Evolutionary conservation across 129 eudicot genomes (phyloP), one percentile per base, ranked within the genome.

Genomic region (Pseudognaphalium luteoalbum): DNA sequence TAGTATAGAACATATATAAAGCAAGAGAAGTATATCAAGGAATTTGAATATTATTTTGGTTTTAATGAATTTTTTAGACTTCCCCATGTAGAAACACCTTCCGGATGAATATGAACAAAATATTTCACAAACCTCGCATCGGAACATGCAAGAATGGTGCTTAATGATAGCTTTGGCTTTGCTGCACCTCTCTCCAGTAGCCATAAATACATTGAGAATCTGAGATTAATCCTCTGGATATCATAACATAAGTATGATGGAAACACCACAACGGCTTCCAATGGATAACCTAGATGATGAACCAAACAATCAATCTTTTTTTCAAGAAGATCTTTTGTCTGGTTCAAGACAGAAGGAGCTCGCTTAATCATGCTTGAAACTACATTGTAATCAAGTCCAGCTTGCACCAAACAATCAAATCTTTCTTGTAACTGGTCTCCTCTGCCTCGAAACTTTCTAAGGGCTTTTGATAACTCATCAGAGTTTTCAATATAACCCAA

Each of bases 381-480:
- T 29, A 74, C 83, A 1, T 88, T 83, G 75, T 61, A 83, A 80
- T 90, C 96, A 81, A 90, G 84, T 28, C 96, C 96, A n/a, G 94
- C 89, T 73, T 71, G 71, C 8, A 91, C 92, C 68, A 91, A 72
- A 75, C 97, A 91, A 74, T 91, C 88, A 66, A 91, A 91, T 56
- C 97, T 88, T 81, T 88, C 97, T 52, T 88, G 94, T 41, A 91
- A 70, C 77, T 83, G 89, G 78, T 88, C 93, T 51, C 97, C 97
- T 84, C 97, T 86, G 34, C 97, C 97, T 39, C 97, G 82, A 63
- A 91, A 91, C 76, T 74, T 78, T 75, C 70, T 88, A 6, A 83
- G 41, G 56, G 97, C 97, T 83, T 91, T 88, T 0, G 86, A 76
- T 85, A 91, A 81, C 74, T 91, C 91, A 2, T 91, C 97, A 17